Percentiles rank a stretch among this genome's conserved stretches.
Evolutionary conservation across 805 yeast species (phyloP).

Genomic region (Wickerhamiella dianesei): DNA sequence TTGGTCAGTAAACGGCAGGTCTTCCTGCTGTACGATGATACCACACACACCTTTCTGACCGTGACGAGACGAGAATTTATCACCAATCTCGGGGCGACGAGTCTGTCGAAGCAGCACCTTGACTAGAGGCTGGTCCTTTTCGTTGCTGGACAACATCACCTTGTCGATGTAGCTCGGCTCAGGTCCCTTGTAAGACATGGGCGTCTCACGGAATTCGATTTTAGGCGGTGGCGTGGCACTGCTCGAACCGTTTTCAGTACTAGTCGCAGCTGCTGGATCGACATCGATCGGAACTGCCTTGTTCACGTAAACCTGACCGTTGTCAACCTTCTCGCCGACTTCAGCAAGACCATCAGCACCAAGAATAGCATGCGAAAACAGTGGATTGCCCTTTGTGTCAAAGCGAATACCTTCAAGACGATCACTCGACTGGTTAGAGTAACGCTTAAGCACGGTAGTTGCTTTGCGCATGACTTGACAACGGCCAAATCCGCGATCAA

Average conservation of each 20-base stretch:
- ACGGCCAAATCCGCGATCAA: constrained; percentile 95
- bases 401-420: constrained; percentile 83
- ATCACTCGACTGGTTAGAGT: constrained; percentile 89
- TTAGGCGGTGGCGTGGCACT: constrained; percentile 26
- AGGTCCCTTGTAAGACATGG: constrained; percentile 85
- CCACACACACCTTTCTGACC: constrained; percentile 99
- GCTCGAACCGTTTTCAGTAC: constrained; percentile 4
- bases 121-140: constrained; percentile 85
- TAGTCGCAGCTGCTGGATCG: constrained; percentile 36
- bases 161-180: constrained; percentile 93
- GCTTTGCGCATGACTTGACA: constrained; percentile 92
- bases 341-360: constrained; percentile 96
- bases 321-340: constrained; percentile 79
- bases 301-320: constrained; percentile 89
- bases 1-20: constrained; percentile 84
- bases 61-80: constrained; percentile 92
- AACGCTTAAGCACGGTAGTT: constrained; percentile 76
- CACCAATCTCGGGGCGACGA: constrained; percentile 95
- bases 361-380: constrained; percentile 70
- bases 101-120: constrained; percentile 89
- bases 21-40: constrained; percentile 93
- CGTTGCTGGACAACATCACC: constrained; percentile 93
- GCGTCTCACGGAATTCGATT: constrained; percentile 74
- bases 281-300: constrained; percentile 76
- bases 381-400: constrained; percentile 39